These are phyloP conservation scores for Amanita thiersii DNA, from an alignment of 768 basidiomycete species.

Conservation along the genomic window DNA sequence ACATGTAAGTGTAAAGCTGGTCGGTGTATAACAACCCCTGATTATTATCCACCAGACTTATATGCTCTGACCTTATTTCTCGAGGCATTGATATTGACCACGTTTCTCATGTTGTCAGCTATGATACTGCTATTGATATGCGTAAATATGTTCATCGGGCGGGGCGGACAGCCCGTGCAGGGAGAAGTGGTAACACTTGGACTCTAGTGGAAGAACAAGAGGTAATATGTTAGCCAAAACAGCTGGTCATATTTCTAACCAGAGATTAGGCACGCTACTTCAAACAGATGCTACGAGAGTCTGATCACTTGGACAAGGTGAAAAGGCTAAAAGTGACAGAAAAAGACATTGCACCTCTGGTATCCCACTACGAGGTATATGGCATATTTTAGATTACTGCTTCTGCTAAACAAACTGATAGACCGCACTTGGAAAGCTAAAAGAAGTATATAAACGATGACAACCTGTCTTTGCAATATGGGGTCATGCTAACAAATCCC, in stretches of 20 bases:
- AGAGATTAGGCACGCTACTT: constrained; percentile 70
- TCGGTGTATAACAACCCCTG: neutral
- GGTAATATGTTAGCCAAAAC: constrained; percentile 27
- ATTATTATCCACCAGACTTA: constrained; percentile 42
- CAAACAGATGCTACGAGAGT: constrained; percentile 70
- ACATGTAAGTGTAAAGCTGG: constrained; percentile 51
- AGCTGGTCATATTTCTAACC: neutral
- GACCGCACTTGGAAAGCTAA: constrained; percentile 30
- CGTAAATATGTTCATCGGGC: constrained; percentile 97
- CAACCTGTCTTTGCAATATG: no score
- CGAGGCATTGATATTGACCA: constrained; percentile 93
- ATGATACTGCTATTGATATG: constrained; percentile 96
- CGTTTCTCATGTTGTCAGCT: constrained; percentile 89
- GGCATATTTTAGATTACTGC: neutral
- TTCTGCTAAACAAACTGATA: constrained; percentile 12
- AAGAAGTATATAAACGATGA: constrained; percentile 28
- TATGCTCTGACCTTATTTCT: constrained; percentile 96
- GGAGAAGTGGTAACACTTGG: constrained; percentile 85
- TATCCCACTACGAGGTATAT: constrained; percentile 61
- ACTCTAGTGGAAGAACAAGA: constrained; percentile 93
- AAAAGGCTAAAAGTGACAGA: constrained; percentile 60
- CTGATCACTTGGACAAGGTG: constrained; percentile 61
- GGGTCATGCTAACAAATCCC: constrained; percentile 50
- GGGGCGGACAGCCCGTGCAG: constrained; percentile 92
- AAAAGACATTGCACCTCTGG: constrained; percentile 47